Base-by-base conservation (phyloP, 768 basidiomycete species). In the Saitozyma sp. region DNA sequence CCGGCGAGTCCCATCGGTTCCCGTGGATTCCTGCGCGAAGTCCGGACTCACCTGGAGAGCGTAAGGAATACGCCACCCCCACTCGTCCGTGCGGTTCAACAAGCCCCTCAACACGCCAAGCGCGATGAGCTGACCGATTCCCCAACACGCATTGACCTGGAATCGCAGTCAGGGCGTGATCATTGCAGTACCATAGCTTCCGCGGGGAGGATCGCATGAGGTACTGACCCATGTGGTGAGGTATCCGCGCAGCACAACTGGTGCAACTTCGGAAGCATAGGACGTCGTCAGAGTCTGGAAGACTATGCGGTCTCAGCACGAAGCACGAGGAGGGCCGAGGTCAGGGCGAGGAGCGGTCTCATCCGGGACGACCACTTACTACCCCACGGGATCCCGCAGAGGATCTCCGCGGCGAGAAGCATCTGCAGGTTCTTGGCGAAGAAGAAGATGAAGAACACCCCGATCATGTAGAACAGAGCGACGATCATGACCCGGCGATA, bases 91-190 rank as follows among this genome's bases (percentile, higher is more conserved):
- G 41, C 73, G 65, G 9, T 51, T 59, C 37, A 77, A 67, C 61
- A 74, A 65, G 13, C 66, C 64, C 58, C 70, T 69, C 50, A 79
- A 70, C 42, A 79, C 74, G 5, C 76, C 78, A 51, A 76, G 67
- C 29, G 66, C 71, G 56, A 79, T 70, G 50, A 76, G 60, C 56
- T 79, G 78, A 37, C 78, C 78, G 54, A 74, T 62, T 48, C 74
- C 78, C 78, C 78, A 81, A 62, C 80, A 82, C 16, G 76, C 71
- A 59, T 80, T 81, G 62, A 73, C 75, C 29, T 29, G 5, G 2
- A 2, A 29, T 29, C 29, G 2, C 29, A 2, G 29, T 29, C 29
- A 29, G 5, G 2, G 5, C 29, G 29, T 29, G 29, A 5, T 29
- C 29, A 29, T 29, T 29, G 29, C 29, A 29, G 29, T 29, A 29